Percentiles rank a stretch among this genome's conserved stretches.
Evolutionary conservation across 2,329 filamentous ascomycete genomes (phyloP).

Genomic region (Sporothrix sp.): DNA sequence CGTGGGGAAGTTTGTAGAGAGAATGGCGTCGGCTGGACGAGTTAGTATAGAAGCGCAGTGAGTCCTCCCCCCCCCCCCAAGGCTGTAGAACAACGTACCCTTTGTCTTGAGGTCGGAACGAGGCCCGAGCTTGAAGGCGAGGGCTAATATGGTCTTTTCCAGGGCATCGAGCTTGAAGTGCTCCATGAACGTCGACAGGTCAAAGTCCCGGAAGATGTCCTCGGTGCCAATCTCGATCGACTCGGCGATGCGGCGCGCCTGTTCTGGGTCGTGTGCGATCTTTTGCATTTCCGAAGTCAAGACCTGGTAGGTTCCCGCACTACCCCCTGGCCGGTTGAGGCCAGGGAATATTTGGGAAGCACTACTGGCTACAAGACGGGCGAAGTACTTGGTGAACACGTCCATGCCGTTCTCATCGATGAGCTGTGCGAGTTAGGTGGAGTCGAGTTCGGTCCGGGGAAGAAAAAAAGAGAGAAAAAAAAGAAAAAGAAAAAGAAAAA

Average conservation of each 20-base stretch:
- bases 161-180: conserved; percentile 90
- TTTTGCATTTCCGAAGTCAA: conserved; percentile 79
- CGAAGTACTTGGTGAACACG: conserved; percentile 92
- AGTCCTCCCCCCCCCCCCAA: no score
- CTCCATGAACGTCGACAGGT: conserved; percentile 89
- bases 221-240: conserved; percentile 84
- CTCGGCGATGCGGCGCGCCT: conserved; percentile 86
- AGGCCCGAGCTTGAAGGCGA: conserved; percentile 77
- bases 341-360: conserved; percentile 83
- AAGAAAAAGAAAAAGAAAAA: no score
- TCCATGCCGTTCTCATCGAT: conserved; percentile 99
- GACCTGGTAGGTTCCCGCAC: conserved; percentile 73
- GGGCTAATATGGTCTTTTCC: conserved; percentile 75
- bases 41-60: neutral
- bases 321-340: conserved; percentile 60
- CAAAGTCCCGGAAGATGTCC: conserved; percentile 91
- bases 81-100: conserved; percentile 39
- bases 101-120: conserved; percentile 79
- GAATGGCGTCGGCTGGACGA: conserved; percentile 69
- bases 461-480: no score
- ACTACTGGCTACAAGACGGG: conserved; percentile 84
- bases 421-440: conserved; percentile 46
- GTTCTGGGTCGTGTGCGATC: conserved; percentile 67
- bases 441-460: no score
- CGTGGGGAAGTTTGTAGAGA: conserved; percentile 66